Base-by-base conservation (phyloP, 768 basidiomycete genomes). In the Strobilomyces confusus region DNA sequence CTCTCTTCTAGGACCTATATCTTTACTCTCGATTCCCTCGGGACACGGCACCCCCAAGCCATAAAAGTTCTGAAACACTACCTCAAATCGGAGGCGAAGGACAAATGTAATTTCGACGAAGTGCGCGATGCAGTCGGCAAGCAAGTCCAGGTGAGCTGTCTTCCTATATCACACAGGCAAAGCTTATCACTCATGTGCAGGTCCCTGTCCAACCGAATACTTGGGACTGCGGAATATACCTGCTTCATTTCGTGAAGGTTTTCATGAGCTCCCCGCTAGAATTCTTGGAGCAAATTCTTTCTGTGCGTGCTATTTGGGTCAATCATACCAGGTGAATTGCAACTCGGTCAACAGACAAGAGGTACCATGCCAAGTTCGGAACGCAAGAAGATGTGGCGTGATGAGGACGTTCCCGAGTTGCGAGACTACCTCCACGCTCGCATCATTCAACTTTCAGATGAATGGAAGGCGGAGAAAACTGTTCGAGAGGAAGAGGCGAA, bases 211-310 rank as follows among this genome's bases (percentile, higher is more conserved):
- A 99, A 65, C 82, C 83, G 15, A 98, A 98, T 65, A 90, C 76
- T 58, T 90, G 86, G 63, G 95, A 98, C 67, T 99, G 97, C 60
- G 97, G 97, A 7, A 67, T 97, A 26, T 99, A 91, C 68, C 77
- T 98, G 13, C 74, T 98, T 12, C 93, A 98, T 63, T 92, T 92
- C 47, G 88, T 86, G 9, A 75, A 84, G 60, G 82, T 80, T 0
- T 90, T 98, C 64, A 80, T 97, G 69, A 71, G 65, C 9, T 71
- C 87, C 49, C 87, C 92, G 0, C 63, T 68, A 0, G 64, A 70
- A 17, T 81, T 84, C 52, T 73, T 76, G 48, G 58, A 74, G 9
- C 69, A 77, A 30, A 85, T 91, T 44, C 63, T 75, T 40, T 68
- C 61, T 29, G 71, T 65, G 33, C 34, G 44, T 47, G 33, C 19